A percentile compares a stretch with the other conserved stretches of the same genome.
Evolutionary conservation across 116 monocot species (phyloP).

Genomic region (Iris pallida): DNA sequence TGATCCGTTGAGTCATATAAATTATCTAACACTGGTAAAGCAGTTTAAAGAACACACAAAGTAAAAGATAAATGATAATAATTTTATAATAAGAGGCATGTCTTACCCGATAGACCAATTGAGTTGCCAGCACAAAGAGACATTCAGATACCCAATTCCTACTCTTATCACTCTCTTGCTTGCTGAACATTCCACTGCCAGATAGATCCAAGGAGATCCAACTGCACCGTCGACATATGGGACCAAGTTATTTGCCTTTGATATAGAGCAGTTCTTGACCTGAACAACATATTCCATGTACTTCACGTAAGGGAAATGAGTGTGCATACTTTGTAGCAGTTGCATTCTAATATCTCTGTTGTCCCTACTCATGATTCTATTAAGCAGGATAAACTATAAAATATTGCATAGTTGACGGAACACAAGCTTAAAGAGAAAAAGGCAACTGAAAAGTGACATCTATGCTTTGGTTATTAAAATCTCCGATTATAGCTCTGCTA

Average conservation of each 20-base stretch:
- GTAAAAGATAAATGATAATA: not conserved
- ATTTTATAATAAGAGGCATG: not conserved
- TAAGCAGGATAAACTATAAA: too few relatives aligned
- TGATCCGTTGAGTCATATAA: too few relatives aligned
- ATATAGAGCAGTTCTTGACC: conserved; percentile 86
- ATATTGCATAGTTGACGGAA: too few relatives aligned
- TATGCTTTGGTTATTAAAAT: too few relatives aligned
- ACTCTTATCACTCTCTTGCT: conserved; percentile 96
- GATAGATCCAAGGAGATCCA: conserved; percentile 89
- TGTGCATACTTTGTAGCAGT: conserved; percentile 74
- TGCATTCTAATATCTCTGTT: conserved; percentile 97
- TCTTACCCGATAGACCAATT: conserved; percentile 78
- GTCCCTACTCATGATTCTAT: conserved; percentile 94
- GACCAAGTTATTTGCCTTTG: conserved; percentile 96
- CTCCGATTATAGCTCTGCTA: too few relatives aligned
- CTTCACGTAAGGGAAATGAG: conserved; percentile 86
- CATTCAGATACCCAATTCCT: conserved; percentile 90
- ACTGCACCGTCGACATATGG: conserved; percentile 96
- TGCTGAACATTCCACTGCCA: conserved; percentile 94
- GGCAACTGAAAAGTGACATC: too few relatives aligned
- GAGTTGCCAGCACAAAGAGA: conserved; percentile 96
- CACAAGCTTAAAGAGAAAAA: too few relatives aligned
- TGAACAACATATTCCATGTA: conserved; percentile 98
- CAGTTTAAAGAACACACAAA: not conserved
- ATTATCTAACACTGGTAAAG: too few relatives aligned